These are phyloP conservation scores for Triticum monococcum DNA, from an alignment of 176 grass and related monocot genomes.

Conservation along the genomic window DNA sequence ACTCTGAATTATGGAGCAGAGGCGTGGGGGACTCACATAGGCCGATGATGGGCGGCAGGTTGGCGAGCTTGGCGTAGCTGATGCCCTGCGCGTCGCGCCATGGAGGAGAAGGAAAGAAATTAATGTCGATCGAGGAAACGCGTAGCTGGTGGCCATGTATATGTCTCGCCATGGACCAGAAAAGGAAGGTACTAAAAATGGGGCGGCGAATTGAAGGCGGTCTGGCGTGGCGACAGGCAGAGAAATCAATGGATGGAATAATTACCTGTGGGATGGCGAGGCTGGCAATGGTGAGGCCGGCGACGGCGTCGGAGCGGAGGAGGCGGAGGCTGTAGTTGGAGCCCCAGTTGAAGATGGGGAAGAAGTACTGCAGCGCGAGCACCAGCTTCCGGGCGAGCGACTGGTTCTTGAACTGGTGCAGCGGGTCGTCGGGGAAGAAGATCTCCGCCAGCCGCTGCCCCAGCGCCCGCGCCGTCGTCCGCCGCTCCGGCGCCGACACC, in stretches of 20 bases:
- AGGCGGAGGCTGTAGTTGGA: constrained; percentile 69
- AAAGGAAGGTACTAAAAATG: constrained; percentile 15
- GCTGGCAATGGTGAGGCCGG: constrained; percentile 99
- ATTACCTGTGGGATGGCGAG: constrained; percentile 90
- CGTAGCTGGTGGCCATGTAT: not conserved
- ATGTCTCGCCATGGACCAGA: not conserved
- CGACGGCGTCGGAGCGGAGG: constrained; percentile 87
- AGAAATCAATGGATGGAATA: not conserved
- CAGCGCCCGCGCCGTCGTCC: constrained; percentile 45
- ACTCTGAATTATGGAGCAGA: not conserved
- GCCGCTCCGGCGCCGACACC: constrained; percentile 66
- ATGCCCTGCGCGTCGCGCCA: constrained; percentile 70
- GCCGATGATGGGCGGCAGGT: constrained; percentile 88
- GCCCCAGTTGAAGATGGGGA: constrained; percentile 94
- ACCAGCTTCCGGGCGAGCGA: constrained; percentile 51
- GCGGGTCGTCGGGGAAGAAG: constrained; percentile 96
- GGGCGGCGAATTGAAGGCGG: not conserved
- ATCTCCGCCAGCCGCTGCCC: constrained; percentile 65
- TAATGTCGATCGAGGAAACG: not conserved
- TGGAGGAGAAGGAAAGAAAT: not conserved
- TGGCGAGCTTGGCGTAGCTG: constrained; percentile 98
- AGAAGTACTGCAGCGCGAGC: constrained; percentile 79
- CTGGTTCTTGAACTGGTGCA: constrained; percentile 95
- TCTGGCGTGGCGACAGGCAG: not conserved
- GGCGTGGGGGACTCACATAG: constrained; percentile 54